Conservation (phyloP, 495 filamentous ascomycete genomes). For the Astrothelium subdiscretum region DNA sequence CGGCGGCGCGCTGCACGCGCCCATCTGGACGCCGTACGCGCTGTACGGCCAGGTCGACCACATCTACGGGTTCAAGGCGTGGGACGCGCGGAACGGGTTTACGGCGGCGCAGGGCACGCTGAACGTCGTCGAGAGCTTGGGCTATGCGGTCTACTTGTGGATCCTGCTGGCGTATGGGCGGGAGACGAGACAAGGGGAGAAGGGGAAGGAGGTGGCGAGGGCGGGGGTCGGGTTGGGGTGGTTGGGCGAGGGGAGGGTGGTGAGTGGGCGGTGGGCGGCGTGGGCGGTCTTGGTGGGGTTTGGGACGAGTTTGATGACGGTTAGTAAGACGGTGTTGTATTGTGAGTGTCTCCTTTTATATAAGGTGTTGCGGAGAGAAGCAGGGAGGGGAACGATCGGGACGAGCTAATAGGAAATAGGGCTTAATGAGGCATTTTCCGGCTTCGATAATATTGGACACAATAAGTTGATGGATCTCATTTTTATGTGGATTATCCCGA, state of each 20-base stretch:
- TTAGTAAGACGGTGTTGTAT: slow-evolving; percentile 81
- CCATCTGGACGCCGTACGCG: slow-evolving; percentile 68
- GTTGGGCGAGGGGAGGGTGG: slow-evolving; percentile 37
- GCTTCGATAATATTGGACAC: slow-evolving; percentile 69
- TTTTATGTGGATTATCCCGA: slow-evolving; percentile 65
- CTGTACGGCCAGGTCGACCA: slow-evolving; percentile 74
- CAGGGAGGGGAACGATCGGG: not conserved
- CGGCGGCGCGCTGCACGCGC: slow-evolving; percentile 60
- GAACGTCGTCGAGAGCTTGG: slow-evolving; percentile 61
- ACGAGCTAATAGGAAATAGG: slow-evolving; percentile 8
- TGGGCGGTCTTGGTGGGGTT: slow-evolving; percentile 57
- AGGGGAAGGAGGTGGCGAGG: slow-evolving; percentile 27
- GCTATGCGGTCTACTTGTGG: slow-evolving; percentile 60
- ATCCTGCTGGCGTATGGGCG: slow-evolving; percentile 43
- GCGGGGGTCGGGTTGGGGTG: slow-evolving; percentile 31
- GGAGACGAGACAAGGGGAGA: slow-evolving; percentile 18
- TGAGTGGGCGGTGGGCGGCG: slow-evolving; percentile 49
- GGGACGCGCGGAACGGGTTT: slow-evolving; percentile 61
- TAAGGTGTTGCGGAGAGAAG: not conserved
- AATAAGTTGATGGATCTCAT: slow-evolving; percentile 48
- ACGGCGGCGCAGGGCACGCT: slow-evolving; percentile 62
- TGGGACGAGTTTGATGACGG: slow-evolving; percentile 61
- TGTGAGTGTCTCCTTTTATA: slow-evolving; percentile 40
- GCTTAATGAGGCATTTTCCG: slow-evolving; percentile 67
- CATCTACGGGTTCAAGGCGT: slow-evolving; percentile 75